Evolutionary conservation across 2,329 filamentous ascomycete species (phyloP), one percentile per base, ranked within the genome.

Genomic region (Corinectria fuckeliana): DNA sequence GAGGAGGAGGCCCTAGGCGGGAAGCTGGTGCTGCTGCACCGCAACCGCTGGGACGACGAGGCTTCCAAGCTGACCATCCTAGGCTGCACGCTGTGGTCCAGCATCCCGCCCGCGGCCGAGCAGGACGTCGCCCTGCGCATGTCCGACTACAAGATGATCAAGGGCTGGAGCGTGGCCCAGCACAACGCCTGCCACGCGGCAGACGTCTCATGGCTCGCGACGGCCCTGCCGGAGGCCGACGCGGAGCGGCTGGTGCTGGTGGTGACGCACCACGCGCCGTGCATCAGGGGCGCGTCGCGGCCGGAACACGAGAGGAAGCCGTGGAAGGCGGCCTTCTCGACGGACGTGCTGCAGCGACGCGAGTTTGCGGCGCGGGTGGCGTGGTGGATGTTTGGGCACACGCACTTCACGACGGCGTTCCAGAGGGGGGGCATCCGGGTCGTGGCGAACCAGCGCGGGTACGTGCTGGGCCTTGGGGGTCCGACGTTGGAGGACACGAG

Each of bases 31-130:
- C 64, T 86, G 4, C 67, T 86, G 34, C 71, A 85, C 61, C 74
- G 75, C 16, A 71, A 71, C 16, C 65, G 77, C 6, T 79, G 75
- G 62, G 70, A 75, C 21, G 78, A 81, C 16, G 69, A 74, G 1
- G 71, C 71, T 2, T 78, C 79, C 1, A 68, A 68, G 21, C 51
- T 86, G n/a, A 83, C 79, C 3, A 71, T 88, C 3, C 70, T 88
- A 2, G 85, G 85, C 5, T 87, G 83, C 62, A 86, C 84, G 2
- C 75, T 88, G 0, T 87, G 85, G 81, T 86, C 84, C 1, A 63
- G 71, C 0, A 77, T 88, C 5, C 75, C 81, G 0, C 61, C 75
- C 0, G 71, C 77, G 5, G 73, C 75, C 4, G 71, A 65, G 10
- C 69, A 70, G 0, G 66, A 78, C 4, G 80, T 88, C 13, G 45